Base-by-base conservation (phyloP, 164 flowering plant species). In the Platanus orientalis region DNA sequence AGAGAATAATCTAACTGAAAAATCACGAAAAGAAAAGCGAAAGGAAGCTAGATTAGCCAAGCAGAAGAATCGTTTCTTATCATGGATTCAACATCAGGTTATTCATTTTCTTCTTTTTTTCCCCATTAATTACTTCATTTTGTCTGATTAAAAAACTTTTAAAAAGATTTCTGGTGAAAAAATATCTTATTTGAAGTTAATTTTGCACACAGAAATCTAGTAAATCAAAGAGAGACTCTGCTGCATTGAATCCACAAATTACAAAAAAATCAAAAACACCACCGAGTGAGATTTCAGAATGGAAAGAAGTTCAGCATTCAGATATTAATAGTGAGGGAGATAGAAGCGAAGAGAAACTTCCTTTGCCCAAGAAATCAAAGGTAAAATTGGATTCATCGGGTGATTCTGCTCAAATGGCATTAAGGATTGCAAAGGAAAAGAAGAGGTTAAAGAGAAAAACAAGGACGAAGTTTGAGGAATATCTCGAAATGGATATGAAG, bases 401-500 rank as follows among this genome's bases (percentile, higher is more conserved):
- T 17, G 40, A 50, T 58, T 30, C 29, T 10, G 57, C 36, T 40
- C 57, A 32, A 30, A 24, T 7, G 49, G 30, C 21, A 6, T 48
- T 34, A 21, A 67, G 50, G 70, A 45, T 6, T 24, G 59, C 23
- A 21, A 73, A 76, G 58, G 56, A 60, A 21, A 72, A 71, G 50
- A 70, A 77, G 39, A 69, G 58, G 58, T 39, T 68, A 58, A 75
- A 81, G 64, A 70, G 66, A 44, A 76, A 71, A 47, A 21, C 67
- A 3, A 85, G 81, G 66, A 81, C 87, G 6, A 86, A 80, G 63
- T 84, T 89, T 70, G 90, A 87, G 60, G 83, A 85, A 76, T 89
- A 70, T 69, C 69, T 85, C 13, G 84, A 83, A 53, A 68, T 72
- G 80, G 84, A 76, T 12, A 76, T 44, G 79, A 61, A 70, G 6